A percentile compares a stretch with the other conserved stretches of the same genome.
Evolutionary conservation across 352 stramenopile species (phyloP).

Genomic region (Peronosclerospora sorghi): DNA sequence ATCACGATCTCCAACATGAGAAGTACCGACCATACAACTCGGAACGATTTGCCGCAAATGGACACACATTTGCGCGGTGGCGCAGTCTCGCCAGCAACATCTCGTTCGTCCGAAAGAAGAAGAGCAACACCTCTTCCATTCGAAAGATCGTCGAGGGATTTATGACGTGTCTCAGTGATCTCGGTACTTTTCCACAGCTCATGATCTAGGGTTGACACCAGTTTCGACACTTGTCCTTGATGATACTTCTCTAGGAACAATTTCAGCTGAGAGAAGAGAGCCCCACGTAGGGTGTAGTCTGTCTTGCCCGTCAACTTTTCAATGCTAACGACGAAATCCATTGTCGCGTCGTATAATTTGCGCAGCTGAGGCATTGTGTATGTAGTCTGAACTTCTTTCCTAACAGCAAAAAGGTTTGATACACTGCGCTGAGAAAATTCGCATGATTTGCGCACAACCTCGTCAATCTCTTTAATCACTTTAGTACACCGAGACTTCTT

Average conservation of each 20-base stretch:
- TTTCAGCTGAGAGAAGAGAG: conserved; percentile 91
- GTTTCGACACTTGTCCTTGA: conserved; percentile 83
- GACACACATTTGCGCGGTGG: conserved; percentile 72
- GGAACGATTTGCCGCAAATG: conserved; percentile 89
- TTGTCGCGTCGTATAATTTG: conserved; percentile 89
- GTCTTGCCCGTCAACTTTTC: conserved; percentile 87
- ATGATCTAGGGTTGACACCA: conserved; percentile 91
- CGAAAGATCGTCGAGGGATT: conserved; percentile 84
- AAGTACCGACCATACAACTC: conserved; percentile 92
- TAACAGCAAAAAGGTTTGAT: conserved; percentile 77
- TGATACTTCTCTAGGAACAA: conserved; percentile 93
- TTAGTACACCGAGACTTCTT: conserved; percentile 55
- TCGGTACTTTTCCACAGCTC: conserved; percentile 92
- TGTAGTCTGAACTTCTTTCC: conserved; percentile 78
- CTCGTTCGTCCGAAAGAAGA: conserved; percentile 55
- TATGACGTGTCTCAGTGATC: conserved; percentile 85
- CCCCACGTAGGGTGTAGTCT: conserved; percentile 86
- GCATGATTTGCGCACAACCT: conserved; percentile 76
- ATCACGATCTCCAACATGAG: conserved; percentile 93
- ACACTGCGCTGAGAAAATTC: conserved; percentile 83
- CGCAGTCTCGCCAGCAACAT: conserved; percentile 47
- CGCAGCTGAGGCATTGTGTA: conserved; percentile 90
- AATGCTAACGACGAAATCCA: conserved; percentile 87
- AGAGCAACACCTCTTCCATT: conserved; percentile 82
- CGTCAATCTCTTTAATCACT: conserved; percentile 77